Percentiles rank a stretch among this genome's conserved stretches.
Evolutionary conservation across 106 monocot genomes (phyloP).

Genomic region (Apostasia shenzhenica): DNA sequence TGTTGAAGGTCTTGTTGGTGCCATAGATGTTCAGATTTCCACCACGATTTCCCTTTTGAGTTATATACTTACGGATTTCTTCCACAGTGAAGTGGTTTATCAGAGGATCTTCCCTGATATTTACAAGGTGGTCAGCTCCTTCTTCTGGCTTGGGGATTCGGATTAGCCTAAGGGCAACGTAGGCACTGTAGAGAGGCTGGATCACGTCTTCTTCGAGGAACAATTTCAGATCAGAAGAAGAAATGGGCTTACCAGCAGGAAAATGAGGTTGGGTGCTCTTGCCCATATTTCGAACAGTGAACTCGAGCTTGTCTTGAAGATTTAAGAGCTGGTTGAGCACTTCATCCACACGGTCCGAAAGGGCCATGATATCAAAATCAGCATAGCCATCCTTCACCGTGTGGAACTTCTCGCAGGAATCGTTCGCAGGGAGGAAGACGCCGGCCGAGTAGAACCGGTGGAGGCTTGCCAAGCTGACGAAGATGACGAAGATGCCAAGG

Average conservation of each 20-base stretch:
- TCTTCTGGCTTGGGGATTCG: conserved; percentile 37
- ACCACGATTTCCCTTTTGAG: conserved; percentile 27
- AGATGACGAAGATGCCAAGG: conserved; percentile 41
- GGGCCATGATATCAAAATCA: conserved; percentile 52
- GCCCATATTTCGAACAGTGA: conserved; percentile 30
- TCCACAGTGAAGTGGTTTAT: conserved; percentile 75
- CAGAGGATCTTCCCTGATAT: conserved; percentile 43
- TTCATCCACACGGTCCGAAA: conserved; percentile 64
- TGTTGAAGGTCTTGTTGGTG: conserved; percentile 49
- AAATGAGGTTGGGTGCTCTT: conserved; percentile 13
- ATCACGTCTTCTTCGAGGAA: conserved; percentile 82
- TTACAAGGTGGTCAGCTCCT: neutral
- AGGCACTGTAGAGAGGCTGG: conserved; percentile 70
- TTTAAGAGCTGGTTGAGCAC: conserved; percentile 34
- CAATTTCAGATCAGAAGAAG: conserved; percentile 36
- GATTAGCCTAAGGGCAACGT: conserved; percentile 53
- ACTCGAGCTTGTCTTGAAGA: conserved; percentile 74
- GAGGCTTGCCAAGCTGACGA: conserved; percentile 49
- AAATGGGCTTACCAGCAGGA: conserved; percentile 15
- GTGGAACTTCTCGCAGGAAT: conserved; percentile 1
- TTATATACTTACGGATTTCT: conserved; percentile 75
- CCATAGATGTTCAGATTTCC: conserved; percentile 48
- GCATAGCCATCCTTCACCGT: conserved; percentile 24
- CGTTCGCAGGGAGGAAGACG: conserved; percentile 4
- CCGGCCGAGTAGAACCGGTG: conserved; percentile 45